phyloP scores from a whole-genome alignment of 306 rosid species.

The Fragaria vesca region DNA sequence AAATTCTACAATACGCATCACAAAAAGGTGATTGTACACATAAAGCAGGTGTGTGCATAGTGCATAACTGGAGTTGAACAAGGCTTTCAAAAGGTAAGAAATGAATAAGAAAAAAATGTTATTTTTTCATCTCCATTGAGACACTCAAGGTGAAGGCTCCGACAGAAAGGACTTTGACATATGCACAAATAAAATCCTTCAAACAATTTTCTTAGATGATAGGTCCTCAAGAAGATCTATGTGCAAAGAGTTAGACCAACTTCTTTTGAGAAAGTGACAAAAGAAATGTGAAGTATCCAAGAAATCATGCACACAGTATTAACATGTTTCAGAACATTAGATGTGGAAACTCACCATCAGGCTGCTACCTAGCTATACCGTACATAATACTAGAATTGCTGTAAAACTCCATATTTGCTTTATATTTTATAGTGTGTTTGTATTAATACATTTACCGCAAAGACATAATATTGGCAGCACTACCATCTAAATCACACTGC shows the following conservation, averaged over 20 bases:
- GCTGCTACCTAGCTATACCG: not conserved
- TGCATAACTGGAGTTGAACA: not conserved
- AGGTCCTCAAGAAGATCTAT: not conserved
- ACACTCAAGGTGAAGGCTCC: slow-evolving; percentile 2
- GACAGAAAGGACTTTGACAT: not conserved
- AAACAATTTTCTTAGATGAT: not conserved
- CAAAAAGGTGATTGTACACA: not conserved
- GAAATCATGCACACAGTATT: not conserved
- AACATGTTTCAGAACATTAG: not conserved
- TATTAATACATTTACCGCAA: not conserved
- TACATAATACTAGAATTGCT: not conserved
- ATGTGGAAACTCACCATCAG: not conserved
- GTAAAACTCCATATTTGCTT: not conserved
- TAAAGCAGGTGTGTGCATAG: not conserved
- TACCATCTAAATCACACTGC: not conserved
- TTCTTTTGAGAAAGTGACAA: not conserved
- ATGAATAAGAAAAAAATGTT: not conserved
- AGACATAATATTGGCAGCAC: not conserved
- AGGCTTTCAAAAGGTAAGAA: not conserved
- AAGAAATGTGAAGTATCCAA: not conserved
- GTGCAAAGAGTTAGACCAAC: not conserved
- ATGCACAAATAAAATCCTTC: not conserved
- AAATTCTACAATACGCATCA: not conserved
- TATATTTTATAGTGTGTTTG: not conserved
- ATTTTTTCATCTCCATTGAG: not conserved